A percentile compares a stretch with the other conserved stretches of the same genome.
phyloP scores from a whole-genome alignment of 176 grass and related monocot species.

The Typha latifolia region DNA sequence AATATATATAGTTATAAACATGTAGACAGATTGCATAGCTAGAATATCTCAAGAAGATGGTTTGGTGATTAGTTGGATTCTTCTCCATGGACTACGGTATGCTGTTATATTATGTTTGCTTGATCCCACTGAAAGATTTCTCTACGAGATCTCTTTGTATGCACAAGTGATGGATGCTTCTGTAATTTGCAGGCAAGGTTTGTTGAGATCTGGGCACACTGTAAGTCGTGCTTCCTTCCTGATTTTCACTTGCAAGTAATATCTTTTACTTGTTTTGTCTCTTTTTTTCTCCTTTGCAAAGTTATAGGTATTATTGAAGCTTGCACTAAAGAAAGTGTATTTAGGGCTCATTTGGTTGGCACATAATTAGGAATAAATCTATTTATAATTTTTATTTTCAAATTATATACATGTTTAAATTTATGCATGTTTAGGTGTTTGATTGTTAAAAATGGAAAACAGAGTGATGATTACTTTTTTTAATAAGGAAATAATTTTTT shows the following conservation, averaged over 20 bases:
- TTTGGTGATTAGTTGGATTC: slow-evolving; percentile 58
- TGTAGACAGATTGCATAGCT: slow-evolving; percentile 99
- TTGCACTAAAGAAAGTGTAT: too few relatives aligned
- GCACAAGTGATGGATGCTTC: neutral
- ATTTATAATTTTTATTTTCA: too few relatives aligned
- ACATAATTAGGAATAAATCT: too few relatives aligned
- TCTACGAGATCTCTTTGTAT: neutral
- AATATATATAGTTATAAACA: slow-evolving; percentile 22
- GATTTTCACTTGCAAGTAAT: neutral
- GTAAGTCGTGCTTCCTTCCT: slow-evolving; percentile 10
- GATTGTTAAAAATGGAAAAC: too few relatives aligned
- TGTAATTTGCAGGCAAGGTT: slow-evolving; percentile 33
- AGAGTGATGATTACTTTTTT: too few relatives aligned
- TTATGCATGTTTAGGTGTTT: too few relatives aligned
- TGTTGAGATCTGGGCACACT: slow-evolving; percentile 32
- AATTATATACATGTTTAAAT: too few relatives aligned
- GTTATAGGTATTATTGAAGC: neutral
- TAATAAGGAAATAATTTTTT: too few relatives aligned
- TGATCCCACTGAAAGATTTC: neutral
- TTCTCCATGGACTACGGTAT: slow-evolving; percentile 83
- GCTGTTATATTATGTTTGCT: neutral
- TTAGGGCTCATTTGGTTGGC: too few relatives aligned
- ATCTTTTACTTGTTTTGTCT: neutral
- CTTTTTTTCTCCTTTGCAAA: slow-evolving; percentile 7
- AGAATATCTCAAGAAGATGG: slow-evolving; percentile 76